These are phyloP conservation scores for Epichloe gansuensis DNA, from an alignment of 2,329 filamentous ascomycete species.

Conservation along the genomic window DNA sequence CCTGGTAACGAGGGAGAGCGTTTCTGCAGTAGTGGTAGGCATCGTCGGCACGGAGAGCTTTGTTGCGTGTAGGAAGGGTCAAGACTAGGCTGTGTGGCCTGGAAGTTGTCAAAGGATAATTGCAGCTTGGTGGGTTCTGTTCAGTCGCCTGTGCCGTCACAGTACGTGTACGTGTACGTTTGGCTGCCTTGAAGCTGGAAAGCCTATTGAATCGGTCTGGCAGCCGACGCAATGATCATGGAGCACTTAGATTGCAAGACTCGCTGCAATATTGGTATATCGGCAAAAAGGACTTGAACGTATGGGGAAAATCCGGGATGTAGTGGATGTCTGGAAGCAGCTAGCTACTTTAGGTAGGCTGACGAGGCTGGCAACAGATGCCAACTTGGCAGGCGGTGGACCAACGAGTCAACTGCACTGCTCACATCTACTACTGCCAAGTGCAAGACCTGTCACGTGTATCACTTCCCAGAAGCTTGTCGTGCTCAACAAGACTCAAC, in stretches of 20 bases:
- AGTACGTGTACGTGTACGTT: not conserved
- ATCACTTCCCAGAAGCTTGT: too few species aligned
- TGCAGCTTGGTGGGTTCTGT: not conserved
- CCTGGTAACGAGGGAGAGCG: conserved; percentile 83
- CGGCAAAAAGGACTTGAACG: too few species aligned
- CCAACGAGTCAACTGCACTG: too few species aligned
- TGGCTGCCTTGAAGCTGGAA: conserved; percentile 2
- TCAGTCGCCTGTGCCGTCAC: not conserved
- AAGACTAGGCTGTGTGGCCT: not conserved
- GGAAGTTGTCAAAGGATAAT: not conserved
- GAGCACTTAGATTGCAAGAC: not conserved
- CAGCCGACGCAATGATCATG: not conserved
- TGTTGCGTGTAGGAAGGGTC: not conserved
- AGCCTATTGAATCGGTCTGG: not conserved
- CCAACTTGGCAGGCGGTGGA: too few species aligned
- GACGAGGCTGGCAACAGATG: not conserved
- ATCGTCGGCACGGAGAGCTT: conserved; percentile 38
- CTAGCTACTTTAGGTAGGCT: not conserved
- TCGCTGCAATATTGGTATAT: not conserved
- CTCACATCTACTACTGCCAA: too few species aligned
- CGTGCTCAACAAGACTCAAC: too few species aligned
- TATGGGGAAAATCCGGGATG: not conserved
- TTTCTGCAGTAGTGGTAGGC: conserved; percentile 95
- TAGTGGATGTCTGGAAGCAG: not conserved
- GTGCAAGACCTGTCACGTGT: too few species aligned